Evolutionary conservation across 306 rosid species (phyloP).

Genomic region (cucumber (Cucumis sativus)): DNA sequence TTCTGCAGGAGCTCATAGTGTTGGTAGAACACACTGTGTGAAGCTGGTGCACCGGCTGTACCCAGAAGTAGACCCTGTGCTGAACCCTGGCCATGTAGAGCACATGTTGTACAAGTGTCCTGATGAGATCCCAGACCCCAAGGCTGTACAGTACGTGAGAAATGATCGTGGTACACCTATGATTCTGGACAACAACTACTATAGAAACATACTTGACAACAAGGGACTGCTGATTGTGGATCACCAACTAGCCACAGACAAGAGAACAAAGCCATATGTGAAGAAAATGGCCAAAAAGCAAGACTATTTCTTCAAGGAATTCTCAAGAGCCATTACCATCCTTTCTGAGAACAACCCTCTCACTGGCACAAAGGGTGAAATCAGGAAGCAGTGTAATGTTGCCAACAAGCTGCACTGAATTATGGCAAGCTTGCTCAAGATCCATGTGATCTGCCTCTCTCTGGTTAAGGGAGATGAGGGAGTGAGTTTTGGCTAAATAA

Average conservation of each 20-base stretch:
- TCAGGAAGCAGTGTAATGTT: conserved; percentile 77
- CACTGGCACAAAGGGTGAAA: conserved; percentile 80
- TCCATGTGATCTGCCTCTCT: neutral
- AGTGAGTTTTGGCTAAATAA: neutral
- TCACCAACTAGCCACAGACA: conserved; percentile 76
- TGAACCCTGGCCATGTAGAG: conserved; percentile 65
- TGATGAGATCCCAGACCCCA: conserved; percentile 78
- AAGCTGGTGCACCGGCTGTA: conserved; percentile 92
- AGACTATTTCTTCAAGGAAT: conserved; percentile 77
- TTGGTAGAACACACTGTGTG: conserved; percentile 91
- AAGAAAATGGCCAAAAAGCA: conserved; percentile 97
- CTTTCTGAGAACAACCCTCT: conserved; percentile 96
- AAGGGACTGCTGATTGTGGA: conserved; percentile 76
- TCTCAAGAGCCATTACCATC: conserved; percentile 57
- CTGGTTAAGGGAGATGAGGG: neutral
- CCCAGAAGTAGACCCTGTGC: conserved; percentile 74
- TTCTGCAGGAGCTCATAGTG: conserved; percentile 79
- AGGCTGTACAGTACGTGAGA: conserved; percentile 91
- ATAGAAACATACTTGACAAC: conserved; percentile 88
- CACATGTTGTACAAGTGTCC: conserved; percentile 98
- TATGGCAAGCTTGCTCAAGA: neutral
- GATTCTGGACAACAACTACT: conserved; percentile 88
- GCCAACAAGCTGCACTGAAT: conserved; percentile 60
- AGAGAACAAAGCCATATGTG: conserved; percentile 80
- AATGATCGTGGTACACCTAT: conserved; percentile 96